Percentiles rank a stretch among this genome's conserved stretches.
Conservation (phyloP, 1,284 basidiomycete genomes). For the Anthracocystis setariae region DNA sequence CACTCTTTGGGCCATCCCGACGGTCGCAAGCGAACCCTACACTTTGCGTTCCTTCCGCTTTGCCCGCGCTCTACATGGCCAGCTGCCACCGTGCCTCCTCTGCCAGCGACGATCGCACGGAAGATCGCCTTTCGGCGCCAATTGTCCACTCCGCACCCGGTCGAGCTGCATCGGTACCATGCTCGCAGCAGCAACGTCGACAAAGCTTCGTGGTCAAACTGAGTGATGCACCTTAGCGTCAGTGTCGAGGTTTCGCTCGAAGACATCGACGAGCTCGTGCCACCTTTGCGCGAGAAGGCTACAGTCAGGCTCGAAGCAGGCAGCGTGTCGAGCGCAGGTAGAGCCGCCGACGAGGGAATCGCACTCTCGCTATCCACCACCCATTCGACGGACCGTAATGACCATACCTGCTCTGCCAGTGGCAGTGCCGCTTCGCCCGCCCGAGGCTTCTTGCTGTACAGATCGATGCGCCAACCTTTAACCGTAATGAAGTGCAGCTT, state of each 20-base stretch:
- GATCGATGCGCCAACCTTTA: slow-evolving; percentile 43
- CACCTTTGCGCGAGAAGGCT: slow-evolving; percentile 12
- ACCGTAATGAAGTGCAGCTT: slow-evolving; percentile 55
- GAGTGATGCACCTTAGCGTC: slow-evolving; percentile 45
- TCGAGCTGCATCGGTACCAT: slow-evolving; percentile 16
- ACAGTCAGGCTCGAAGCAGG: slow-evolving; percentile 25
- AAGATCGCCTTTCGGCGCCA: slow-evolving; percentile 51
- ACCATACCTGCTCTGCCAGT: slow-evolving; percentile 27
- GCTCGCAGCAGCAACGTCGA: slow-evolving; percentile 37
- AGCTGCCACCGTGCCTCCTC: slow-evolving; percentile 51
- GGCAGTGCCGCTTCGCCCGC: slow-evolving; percentile 24
- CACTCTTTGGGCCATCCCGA: slow-evolving; percentile 43
- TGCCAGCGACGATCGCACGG: slow-evolving; percentile 47
- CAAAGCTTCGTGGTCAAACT: slow-evolving; percentile 48
- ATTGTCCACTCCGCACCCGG: slow-evolving; percentile 13
- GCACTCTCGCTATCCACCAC: slow-evolving; percentile 29
- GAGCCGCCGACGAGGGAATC: slow-evolving; percentile 17
- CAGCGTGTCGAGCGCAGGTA: slow-evolving; percentile 35
- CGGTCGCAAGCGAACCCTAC: slow-evolving; percentile 43
- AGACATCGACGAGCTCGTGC: not conserved
- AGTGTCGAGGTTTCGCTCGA: slow-evolving; percentile 3
- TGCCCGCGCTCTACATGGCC: slow-evolving; percentile 28
- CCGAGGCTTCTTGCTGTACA: slow-evolving; percentile 47
- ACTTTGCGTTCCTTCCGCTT: slow-evolving; percentile 38
- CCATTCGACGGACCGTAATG: slow-evolving; percentile 28